Percentiles rank a stretch among this genome's conserved stretches.
These are phyloP conservation scores for Coffea humblotiana DNA, from an alignment of 305 asterid species.

Conservation along the genomic window DNA sequence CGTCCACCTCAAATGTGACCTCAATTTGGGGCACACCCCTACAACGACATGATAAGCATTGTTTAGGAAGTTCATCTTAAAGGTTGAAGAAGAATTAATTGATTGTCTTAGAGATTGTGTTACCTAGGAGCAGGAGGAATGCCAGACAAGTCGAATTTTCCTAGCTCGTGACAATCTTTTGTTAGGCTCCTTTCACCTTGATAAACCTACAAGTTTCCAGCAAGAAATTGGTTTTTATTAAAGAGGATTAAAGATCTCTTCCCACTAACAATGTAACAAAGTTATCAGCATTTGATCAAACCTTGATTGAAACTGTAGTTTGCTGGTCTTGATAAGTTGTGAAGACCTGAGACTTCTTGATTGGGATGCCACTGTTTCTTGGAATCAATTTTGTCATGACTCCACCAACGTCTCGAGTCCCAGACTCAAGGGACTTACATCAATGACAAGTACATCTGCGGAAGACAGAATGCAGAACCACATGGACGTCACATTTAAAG, in stretches of 20 bases:
- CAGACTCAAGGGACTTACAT: slow-evolving; percentile 29
- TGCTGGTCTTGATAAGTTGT: slow-evolving; percentile 36
- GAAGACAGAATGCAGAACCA: background rate
- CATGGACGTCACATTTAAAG: too few relatives aligned
- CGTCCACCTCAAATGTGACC: slow-evolving; percentile 32
- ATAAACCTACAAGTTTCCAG: slow-evolving; percentile 20
- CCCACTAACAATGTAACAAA: too few relatives aligned
- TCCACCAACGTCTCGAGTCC: slow-evolving; percentile 42
- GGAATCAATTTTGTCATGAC: slow-evolving; percentile 41
- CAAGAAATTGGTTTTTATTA: background rate
- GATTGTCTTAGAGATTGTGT: too few relatives aligned
- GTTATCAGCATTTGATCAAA: background rate
- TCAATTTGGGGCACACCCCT: slow-evolving; percentile 42
- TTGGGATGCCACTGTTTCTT: slow-evolving; percentile 25
- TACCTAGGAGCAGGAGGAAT: slow-evolving; percentile 38
- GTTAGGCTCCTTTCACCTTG: slow-evolving; percentile 37
- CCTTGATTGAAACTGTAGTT: slow-evolving; percentile 32
- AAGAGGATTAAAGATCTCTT: background rate
- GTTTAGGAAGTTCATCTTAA: background rate
- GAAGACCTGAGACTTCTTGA: slow-evolving; percentile 30
- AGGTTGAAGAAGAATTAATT: background rate
- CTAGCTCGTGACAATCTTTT: slow-evolving; percentile 27
- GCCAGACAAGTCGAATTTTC: slow-evolving; percentile 32
- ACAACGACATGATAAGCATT: background rate
- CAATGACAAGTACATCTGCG: slow-evolving; percentile 20